These are phyloP conservation scores for Trichodelitschia bisporula DNA, from an alignment of 495 filamentous ascomycete genomes.

Conservation along the genomic window DNA sequence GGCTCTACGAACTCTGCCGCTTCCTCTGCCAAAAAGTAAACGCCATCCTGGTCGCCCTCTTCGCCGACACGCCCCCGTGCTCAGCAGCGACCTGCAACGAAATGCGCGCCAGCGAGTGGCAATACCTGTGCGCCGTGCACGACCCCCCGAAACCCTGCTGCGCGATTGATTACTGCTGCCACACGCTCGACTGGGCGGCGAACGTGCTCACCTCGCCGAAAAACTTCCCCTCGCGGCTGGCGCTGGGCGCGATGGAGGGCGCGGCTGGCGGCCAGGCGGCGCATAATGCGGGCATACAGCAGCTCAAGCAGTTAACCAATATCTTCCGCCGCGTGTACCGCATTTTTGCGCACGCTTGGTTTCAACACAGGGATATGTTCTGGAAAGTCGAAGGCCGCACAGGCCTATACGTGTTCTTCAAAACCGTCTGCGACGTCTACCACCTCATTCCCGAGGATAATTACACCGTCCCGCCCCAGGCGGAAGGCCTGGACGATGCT, in stretches of 20 bases:
- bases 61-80: slow-evolving; percentile 72
- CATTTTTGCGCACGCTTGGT: slow-evolving; percentile 98
- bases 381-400: slow-evolving; percentile 79
- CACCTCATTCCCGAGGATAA: slow-evolving; percentile 74
- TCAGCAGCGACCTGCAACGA: slow-evolving; percentile 73
- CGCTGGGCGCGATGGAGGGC: slow-evolving; percentile 25
- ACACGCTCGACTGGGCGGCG: slow-evolving; percentile 90
- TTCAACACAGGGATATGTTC: slow-evolving; percentile 85
- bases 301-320: slow-evolving; percentile 67
- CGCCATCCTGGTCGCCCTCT: slow-evolving; percentile 69
- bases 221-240: slow-evolving; percentile 74
- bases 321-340: slow-evolving; percentile 85
- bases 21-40: slow-evolving; percentile 88
- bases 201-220: slow-evolving; percentile 75
- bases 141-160: slow-evolving; percentile 87
- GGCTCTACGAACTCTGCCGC: slow-evolving; percentile 94
- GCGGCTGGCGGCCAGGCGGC: no score
- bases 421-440: slow-evolving; percentile 84
- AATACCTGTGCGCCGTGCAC: slow-evolving; percentile 95
- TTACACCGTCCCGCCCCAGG: slow-evolving; percentile 82
- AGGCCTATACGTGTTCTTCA: slow-evolving; percentile 86
- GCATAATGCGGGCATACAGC: slow-evolving; percentile 18
- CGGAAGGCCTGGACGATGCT: slow-evolving; percentile 40
- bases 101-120: slow-evolving; percentile 97
- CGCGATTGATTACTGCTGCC: slow-evolving; percentile 96